These are phyloP conservation scores for Arthrinium puccinioides DNA, from an alignment of 2,329 filamentous ascomycete species.

Conservation along the genomic window DNA sequence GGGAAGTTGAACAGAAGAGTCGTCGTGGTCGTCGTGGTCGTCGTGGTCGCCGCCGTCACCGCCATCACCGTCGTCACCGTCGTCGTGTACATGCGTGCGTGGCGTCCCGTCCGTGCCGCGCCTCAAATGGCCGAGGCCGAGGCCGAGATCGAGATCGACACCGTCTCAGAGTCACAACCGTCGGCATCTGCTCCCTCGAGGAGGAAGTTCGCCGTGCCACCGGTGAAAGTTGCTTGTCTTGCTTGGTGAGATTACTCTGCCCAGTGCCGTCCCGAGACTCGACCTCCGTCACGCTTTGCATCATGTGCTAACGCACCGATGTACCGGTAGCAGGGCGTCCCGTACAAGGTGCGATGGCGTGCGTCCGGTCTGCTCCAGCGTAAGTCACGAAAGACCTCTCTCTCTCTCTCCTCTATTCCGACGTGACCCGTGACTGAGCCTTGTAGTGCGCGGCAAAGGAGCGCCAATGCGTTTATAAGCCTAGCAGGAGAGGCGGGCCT, in stretches of 20 bases:
- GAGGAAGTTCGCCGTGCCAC: conserved; percentile 38
- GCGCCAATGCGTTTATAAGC: conserved; percentile 34
- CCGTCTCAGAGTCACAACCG: too few relatives aligned
- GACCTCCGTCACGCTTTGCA: conserved; percentile 1
- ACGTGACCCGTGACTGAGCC: conserved; percentile 8
- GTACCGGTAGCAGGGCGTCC: conserved; percentile 29
- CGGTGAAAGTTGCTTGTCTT: conserved; percentile 43
- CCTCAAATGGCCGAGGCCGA: too few relatives aligned
- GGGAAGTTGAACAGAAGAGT: too few relatives aligned
- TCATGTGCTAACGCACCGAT: conserved; percentile 3
- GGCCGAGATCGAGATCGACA: too few relatives aligned
- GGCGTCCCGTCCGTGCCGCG: too few relatives aligned
- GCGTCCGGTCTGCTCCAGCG: conserved; percentile 30
- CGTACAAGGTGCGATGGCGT: conserved; percentile 40
- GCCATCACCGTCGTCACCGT: too few relatives aligned
- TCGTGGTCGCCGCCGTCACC: too few relatives aligned
- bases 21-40: too few relatives aligned
- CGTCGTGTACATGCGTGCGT: too few relatives aligned
- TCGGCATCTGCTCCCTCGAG: too few relatives aligned
- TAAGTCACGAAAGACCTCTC: conserved; percentile 18
- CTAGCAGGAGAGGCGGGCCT: conserved; percentile 34
- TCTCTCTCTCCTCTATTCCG: not conserved
- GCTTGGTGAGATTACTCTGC: conserved; percentile 31
- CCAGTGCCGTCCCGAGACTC: not conserved
- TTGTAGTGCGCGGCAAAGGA: conserved; percentile 29